Percentiles rank a stretch among this genome's conserved stretches.
Conservation (phyloP, 805 yeast species). For the Metschnikowia lachancei region DNA sequence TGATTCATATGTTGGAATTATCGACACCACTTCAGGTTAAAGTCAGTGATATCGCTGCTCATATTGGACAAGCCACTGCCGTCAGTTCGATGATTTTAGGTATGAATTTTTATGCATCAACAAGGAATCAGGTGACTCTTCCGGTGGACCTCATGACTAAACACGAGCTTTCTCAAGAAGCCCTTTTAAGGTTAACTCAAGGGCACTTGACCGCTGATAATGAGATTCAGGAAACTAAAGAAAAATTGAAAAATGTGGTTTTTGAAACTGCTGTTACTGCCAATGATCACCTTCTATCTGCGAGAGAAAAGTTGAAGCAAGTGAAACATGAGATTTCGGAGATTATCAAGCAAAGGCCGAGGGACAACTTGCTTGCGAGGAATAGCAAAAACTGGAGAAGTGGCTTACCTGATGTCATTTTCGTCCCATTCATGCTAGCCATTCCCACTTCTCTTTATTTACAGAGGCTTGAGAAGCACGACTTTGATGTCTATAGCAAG, state of each 20-base stretch:
- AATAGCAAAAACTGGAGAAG: constrained; percentile 40
- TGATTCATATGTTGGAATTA: constrained; percentile 46
- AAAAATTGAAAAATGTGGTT: constrained; percentile 52
- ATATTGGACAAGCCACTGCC: constrained; percentile 78
- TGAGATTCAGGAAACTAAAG: constrained; percentile 26
- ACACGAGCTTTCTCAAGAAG: constrained; percentile 60
- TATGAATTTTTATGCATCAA: constrained; percentile 52
- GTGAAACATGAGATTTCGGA: constrained; percentile 37
- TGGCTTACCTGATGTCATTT: constrained; percentile 60
- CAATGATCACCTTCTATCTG: constrained; percentile 75
- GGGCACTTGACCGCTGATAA: constrained; percentile 37
- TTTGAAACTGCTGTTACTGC: constrained; percentile 72
- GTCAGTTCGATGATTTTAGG: constrained; percentile 64
- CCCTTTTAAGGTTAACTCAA: constrained; percentile 47
- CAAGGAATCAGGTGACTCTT: constrained; percentile 51
- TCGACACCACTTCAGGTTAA: constrained; percentile 43
- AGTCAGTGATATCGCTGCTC: constrained; percentile 66
- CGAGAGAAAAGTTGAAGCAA: constrained; percentile 51
- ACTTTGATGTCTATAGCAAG: constrained; percentile 57
- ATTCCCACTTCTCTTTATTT: constrained; percentile 65
- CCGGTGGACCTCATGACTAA: constrained; percentile 62
- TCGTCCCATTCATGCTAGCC: constrained; percentile 64
- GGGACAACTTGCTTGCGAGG: constrained; percentile 24
- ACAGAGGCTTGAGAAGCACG: constrained; percentile 54
- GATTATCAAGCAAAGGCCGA: constrained; percentile 24